Percentiles rank a stretch among this genome's conserved stretches.
Conservation (phyloP, 164 flowering plant genomes). For the Magnolia changhungtana region DNA sequence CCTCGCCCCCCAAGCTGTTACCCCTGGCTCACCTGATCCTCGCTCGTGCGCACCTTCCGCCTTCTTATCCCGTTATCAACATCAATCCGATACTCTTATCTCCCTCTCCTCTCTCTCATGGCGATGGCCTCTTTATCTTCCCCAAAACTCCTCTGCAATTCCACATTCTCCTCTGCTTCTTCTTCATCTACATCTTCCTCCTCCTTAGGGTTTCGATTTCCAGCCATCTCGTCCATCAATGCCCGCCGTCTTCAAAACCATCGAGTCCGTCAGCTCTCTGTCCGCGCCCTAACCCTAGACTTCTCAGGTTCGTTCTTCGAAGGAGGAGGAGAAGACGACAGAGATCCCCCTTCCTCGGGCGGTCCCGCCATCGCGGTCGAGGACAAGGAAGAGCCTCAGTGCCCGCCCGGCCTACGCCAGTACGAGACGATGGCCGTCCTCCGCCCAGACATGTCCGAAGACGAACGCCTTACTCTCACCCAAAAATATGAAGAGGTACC, state of each 20-base stretch:
- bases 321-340: constrained; percentile 53
- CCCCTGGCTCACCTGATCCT: too few species aligned
- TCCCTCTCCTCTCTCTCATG: neutral
- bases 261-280: constrained; percentile 4
- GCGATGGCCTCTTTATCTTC: constrained; percentile 31
- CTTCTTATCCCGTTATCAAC: neutral
- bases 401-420: constrained; percentile 87
- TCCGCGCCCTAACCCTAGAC: constrained; percentile 53
- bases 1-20: too few species aligned
- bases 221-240: constrained; percentile 16
- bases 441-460: constrained; percentile 93
- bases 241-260: constrained; percentile 17
- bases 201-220: neutral
- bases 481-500: constrained; percentile 97
- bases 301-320: constrained; percentile 77
- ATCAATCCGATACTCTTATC: neutral
- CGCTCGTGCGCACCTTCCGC: neutral
- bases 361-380: constrained; percentile 31
- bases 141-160: constrained; percentile 10
- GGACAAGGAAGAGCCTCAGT: constrained; percentile 79
- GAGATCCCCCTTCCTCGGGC: constrained; percentile 31
- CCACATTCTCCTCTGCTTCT: constrained; percentile 6
- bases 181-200: constrained; percentile 10
- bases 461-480: constrained; percentile 71
- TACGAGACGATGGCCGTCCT: constrained; percentile 85